Evolutionary conservation across 148 eudicot species (phyloP).

Genomic region (Persicaria tinctoria): DNA sequence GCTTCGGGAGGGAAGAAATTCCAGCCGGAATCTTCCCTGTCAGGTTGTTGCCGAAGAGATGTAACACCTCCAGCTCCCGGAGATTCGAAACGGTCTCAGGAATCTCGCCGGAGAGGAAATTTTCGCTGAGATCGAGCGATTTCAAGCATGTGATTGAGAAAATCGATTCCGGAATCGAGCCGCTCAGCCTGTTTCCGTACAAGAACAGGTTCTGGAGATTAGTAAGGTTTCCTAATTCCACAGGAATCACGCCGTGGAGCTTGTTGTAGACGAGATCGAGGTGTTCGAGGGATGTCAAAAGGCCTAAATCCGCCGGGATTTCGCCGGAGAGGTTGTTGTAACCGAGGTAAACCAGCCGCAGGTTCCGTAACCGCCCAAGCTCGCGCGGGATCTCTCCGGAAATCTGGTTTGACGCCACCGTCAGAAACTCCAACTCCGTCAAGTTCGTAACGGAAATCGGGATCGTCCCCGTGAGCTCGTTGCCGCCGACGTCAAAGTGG

Average conservation of each 20-base stretch:
- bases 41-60: conserved; percentile 70
- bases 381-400: conserved; percentile 49
- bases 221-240: conserved; percentile 67
- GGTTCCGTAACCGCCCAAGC: conserved; percentile 42
- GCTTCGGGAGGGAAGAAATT: conserved; percentile 47
- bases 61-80: conserved; percentile 56
- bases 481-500: conserved; percentile 80
- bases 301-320: conserved; percentile 59
- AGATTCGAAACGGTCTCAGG: conserved; percentile 34
- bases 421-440: conserved; percentile 40
- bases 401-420: conserved; percentile 73
- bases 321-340: conserved; percentile 68
- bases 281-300: conserved; percentile 43
- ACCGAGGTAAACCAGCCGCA: conserved; percentile 69
- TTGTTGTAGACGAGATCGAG: conserved; percentile 82
- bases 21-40: conserved; percentile 61
- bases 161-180: conserved; percentile 50
- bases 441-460: conserved; percentile 60
- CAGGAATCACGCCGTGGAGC: conserved; percentile 58
- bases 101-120: conserved; percentile 54
- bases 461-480: conserved; percentile 46
- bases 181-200: conserved; percentile 63
- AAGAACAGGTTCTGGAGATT: conserved; percentile 52
- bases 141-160: conserved; percentile 36
- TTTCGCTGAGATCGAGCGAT: conserved; percentile 79